These are phyloP conservation scores for Taphrina wiesneri DNA, from an alignment of 1,139 yeast genomes.

Conservation along the genomic window DNA sequence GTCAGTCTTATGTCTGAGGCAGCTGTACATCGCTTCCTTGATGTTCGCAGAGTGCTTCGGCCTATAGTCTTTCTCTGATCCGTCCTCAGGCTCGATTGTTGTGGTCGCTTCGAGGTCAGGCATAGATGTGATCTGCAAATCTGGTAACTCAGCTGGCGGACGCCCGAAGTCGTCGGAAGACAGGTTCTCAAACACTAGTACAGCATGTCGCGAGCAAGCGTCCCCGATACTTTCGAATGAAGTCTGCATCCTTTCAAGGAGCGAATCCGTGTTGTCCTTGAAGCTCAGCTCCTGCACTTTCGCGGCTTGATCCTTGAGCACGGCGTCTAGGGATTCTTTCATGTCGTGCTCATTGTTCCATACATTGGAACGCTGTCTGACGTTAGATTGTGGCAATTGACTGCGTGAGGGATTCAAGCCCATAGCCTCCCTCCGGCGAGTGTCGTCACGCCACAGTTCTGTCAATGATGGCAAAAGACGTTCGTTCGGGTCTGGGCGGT, in stretches of 20 bases:
- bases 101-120: too few species aligned
- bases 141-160: neutral
- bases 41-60: too few species aligned
- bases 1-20: neutral
- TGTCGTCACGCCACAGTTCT: slow-evolving; percentile 63
- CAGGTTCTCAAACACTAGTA: neutral
- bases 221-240: slow-evolving; percentile 25
- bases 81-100: neutral
- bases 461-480: slow-evolving; percentile 60
- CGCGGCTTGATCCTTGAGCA: neutral
- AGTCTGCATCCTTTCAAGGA: neutral
- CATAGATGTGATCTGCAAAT: neutral
- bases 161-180: neutral
- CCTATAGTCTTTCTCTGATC: too few species aligned
- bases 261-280: neutral
- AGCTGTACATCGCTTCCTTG: neutral
- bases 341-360: slow-evolving; percentile 35
- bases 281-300: neutral
- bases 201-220: slow-evolving; percentile 3
- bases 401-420: slow-evolving; percentile 11
- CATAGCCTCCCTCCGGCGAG: slow-evolving; percentile 53
- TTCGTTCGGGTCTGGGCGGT: slow-evolving; percentile 38
- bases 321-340: slow-evolving; percentile 3
- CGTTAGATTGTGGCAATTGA: slow-evolving; percentile 29
- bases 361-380: slow-evolving; percentile 8